Evolutionary conservation across 441 rosid species (phyloP).

Genomic region (Gossypium davidsonii): DNA sequence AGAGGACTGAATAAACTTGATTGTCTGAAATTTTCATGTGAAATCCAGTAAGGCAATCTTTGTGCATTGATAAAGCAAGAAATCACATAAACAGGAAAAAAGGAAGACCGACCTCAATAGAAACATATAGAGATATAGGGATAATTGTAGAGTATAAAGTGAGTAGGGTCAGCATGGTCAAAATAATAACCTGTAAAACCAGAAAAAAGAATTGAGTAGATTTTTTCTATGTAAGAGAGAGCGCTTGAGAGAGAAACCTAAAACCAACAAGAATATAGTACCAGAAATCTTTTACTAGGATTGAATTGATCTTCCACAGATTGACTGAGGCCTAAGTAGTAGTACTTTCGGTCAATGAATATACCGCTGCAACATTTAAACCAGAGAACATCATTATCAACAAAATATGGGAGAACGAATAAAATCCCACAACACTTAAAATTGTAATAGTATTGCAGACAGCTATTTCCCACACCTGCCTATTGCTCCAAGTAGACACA

Average conservation of each 20-base stretch:
- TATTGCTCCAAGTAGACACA: constrained; percentile 85
- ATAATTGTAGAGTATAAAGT: constrained; percentile 94
- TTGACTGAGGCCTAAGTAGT: constrained; percentile 57
- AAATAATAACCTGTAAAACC: constrained; percentile 60
- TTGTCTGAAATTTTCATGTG: constrained; percentile 51
- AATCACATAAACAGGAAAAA: constrained; percentile 10
- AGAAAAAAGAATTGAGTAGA: constrained; percentile 15
- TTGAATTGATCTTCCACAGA: constrained; percentile 48
- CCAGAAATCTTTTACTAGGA: constrained; percentile 62
- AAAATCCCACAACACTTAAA: neutral
- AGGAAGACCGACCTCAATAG: constrained; percentile 74
- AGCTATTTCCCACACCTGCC: constrained; percentile 54
- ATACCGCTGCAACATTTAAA: constrained; percentile 63
- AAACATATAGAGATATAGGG: constrained; percentile 93
- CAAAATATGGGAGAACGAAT: constrained; percentile 3
- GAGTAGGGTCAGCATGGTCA: constrained; percentile 80
- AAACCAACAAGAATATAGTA: constrained; percentile 27
- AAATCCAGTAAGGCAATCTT: constrained; percentile 14
- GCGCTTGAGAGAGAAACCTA: neutral
- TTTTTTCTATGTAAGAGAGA: neutral
- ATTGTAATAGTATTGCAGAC: neutral
- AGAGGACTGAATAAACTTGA: constrained; percentile 93
- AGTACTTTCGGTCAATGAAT: constrained; percentile 64
- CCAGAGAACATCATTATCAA: constrained; percentile 13
- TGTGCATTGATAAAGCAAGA: constrained; percentile 8